Conservation (phyloP, 2,329 filamentous ascomycete species). For the Fusarium tricinctum region DNA sequence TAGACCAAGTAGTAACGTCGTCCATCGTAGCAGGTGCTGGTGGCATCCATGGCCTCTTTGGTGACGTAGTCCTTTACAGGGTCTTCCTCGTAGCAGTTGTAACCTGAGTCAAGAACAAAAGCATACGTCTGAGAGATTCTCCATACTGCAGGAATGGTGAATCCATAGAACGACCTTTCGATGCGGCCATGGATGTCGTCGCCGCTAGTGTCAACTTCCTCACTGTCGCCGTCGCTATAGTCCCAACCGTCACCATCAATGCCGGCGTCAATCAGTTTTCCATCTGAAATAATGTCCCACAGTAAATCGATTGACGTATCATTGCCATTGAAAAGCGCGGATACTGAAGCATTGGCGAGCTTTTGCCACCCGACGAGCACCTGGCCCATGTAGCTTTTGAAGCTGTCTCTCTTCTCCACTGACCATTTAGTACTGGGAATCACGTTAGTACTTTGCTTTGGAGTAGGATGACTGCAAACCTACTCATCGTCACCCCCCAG, state of each 20-base stretch:
- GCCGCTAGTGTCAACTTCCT: background rate
- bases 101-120: background rate
- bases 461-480: background rate
- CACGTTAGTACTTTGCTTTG: background rate
- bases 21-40: background rate
- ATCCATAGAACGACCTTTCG: background rate
- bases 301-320: background rate
- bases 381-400: background rate
- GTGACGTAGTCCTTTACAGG: background rate
- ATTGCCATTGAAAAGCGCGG: background rate
- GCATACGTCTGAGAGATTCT: background rate
- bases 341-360: background rate
- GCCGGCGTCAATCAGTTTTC: background rate
- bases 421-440: background rate
- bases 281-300: background rate
- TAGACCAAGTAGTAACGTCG: conserved; percentile 6
- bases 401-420: background rate
- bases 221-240: too few species aligned
- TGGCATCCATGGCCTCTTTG: background rate
- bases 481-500: background rate
- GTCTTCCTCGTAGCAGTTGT: background rate
- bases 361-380: background rate
- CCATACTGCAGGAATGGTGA: background rate
- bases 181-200: background rate
- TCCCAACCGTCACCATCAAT: too few species aligned